Evolutionary conservation across 257 asterid species (phyloP), one percentile per base, ranked within the genome.

Genomic region (Solanum rostratum): DNA sequence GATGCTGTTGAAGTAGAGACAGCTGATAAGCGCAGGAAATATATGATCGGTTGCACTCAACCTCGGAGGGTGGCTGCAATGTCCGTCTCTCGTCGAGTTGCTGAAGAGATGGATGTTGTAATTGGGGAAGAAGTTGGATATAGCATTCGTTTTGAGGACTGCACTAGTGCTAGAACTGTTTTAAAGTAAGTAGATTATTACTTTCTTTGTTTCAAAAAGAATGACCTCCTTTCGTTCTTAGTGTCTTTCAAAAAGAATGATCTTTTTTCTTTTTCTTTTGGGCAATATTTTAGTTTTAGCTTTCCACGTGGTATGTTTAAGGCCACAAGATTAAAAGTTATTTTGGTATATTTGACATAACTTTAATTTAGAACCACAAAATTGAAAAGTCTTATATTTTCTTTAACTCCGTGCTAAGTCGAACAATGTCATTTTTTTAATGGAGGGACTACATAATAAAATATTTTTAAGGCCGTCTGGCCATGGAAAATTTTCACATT

Each of bases 91-190:
- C 92, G 98, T 55, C 92, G 99, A 83, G 99, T 97, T 8, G 99
- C 99, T 3, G 99, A 97, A 82, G 99, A 97, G 92, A 95, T 97
- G 99, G 99, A 97, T 80, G 98, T 97, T 83, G 88, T 91, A 0
- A 95, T 95, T 81, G 99, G 98, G 27, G 99, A 97, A 88, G 99
- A 97, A 92, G 99, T 97, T 15, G 99, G 99, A 87, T 95, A 97
- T 79, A 95, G 97, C 74, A 94, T 97, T 84, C 99, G 98, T 65
- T 97, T 97, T 78, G 99, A 97, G 87, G 99, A 97, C 87, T 95
- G 98, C 90, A 95, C 95, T 87, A 90, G 99, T 84, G 91, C 97
- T 49, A 87, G 88, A 79, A 97, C 99, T 27, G 97, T 97, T 14
- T 83, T 97, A 49, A 97, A 95, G 97, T 95, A 84, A 63, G 91